Evolutionary conservation across 2,329 filamentous ascomycete species (phyloP).

Genomic region (Hirsutella minnesotensis): DNA sequence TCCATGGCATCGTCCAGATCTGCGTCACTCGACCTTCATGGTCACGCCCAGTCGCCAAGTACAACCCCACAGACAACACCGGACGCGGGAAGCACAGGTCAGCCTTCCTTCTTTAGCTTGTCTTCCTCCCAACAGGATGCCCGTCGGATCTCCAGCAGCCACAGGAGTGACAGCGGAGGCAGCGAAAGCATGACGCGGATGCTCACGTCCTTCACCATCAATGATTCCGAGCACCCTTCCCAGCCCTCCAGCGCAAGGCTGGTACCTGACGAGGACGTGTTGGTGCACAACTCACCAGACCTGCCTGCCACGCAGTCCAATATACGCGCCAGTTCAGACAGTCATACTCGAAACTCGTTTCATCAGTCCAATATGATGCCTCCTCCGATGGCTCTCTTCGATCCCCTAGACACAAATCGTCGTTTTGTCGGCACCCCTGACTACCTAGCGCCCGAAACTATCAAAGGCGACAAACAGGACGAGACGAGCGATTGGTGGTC

Average conservation of each 20-base stretch:
- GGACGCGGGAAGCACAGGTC: slow-evolving; percentile 49
- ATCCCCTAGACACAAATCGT: slow-evolving; percentile 84
- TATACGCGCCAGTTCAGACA: slow-evolving; percentile 20
- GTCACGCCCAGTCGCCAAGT: slow-evolving; percentile 60
- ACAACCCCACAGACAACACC: slow-evolving; percentile 83
- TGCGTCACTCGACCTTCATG: slow-evolving; percentile 81
- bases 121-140: slow-evolving; percentile 45
- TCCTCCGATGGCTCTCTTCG: slow-evolving; percentile 88
- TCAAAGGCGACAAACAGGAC: slow-evolving; percentile 88
- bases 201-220: slow-evolving; percentile 67
- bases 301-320: slow-evolving; percentile 35
- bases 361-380: slow-evolving; percentile 61
- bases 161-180: slow-evolving; percentile 83
- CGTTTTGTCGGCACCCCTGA: slow-evolving; percentile 95
- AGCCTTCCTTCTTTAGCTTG: slow-evolving; percentile 89
- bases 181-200: slow-evolving; percentile 77
- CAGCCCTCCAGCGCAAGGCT: slow-evolving; percentile 37
- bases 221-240: slow-evolving; percentile 39
- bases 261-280: slow-evolving; percentile 64
- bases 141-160: slow-evolving; percentile 57
- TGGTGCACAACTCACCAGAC: slow-evolving; percentile 67
- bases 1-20: slow-evolving; percentile 87
- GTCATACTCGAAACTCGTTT: slow-evolving; percentile 19
- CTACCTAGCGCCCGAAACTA: slow-evolving; percentile 93
- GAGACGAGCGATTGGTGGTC: slow-evolving; percentile 99